A percentile compares a stretch with the other conserved stretches of the same genome.
Evolutionary conservation across 2,329 filamentous ascomycete species (phyloP).

Genomic region (Fusarium musae): DNA sequence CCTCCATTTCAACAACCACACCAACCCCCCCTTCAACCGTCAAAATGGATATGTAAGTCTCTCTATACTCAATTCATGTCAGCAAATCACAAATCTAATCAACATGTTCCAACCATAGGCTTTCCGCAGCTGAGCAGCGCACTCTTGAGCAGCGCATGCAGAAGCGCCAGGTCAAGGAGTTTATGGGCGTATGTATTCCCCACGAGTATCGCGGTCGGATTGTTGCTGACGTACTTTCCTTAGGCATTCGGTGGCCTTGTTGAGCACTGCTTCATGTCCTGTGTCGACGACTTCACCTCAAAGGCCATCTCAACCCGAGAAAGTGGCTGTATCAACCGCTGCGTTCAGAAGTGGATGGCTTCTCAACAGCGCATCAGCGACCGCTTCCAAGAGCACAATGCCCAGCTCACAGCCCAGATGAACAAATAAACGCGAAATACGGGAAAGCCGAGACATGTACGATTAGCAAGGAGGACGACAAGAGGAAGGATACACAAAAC

Average conservation of each 20-base stretch:
- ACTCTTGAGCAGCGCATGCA: constrained; percentile 95
- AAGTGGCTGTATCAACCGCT: constrained; percentile 91
- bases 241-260: constrained; percentile 60
- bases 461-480: constrained; percentile 31
- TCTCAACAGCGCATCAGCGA: constrained; percentile 89
- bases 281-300: constrained; percentile 98
- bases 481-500: constrained; percentile 7
- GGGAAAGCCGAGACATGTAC: constrained; percentile 26
- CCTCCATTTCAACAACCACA: constrained; percentile 17
- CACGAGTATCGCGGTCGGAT: no score
- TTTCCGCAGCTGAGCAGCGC: constrained; percentile 84
- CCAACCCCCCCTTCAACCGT: constrained; percentile 18
- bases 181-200: constrained; percentile 82
- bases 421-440: constrained; percentile 47
- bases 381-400: constrained; percentile 81
- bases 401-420: constrained; percentile 66
- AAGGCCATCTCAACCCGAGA: constrained; percentile 91
- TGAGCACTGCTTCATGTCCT: constrained; percentile 94
- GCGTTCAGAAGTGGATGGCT: constrained; percentile 96
- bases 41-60: constrained; percentile 47
- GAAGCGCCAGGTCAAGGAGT: constrained; percentile 98
- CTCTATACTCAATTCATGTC: no score
- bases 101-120: constrained; percentile 54
- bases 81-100: constrained; percentile 2
- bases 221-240: not conserved